phyloP scores from a whole-genome alignment of 805 yeast species.

The Sungouiella blattae region DNA sequence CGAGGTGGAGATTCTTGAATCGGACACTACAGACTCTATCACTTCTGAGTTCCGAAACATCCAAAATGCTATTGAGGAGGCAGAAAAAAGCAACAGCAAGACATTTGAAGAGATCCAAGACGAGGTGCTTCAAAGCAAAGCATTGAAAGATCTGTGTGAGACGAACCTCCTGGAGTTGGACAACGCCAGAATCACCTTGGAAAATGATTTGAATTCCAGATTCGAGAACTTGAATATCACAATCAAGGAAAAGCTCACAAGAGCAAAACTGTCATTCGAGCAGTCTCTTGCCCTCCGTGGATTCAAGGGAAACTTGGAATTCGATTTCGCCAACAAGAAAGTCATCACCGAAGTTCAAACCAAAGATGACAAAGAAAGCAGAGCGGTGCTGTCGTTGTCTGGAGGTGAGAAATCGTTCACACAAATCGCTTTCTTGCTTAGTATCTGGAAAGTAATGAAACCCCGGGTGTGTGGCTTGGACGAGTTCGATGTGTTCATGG shows the following conservation, averaged over 20 bases:
- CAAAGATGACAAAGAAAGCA: slow-evolving; percentile 50
- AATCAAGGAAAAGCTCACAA: slow-evolving; percentile 24
- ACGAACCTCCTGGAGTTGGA: slow-evolving; percentile 34
- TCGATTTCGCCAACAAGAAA: slow-evolving; percentile 52
- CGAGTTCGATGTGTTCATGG: slow-evolving; percentile 98
- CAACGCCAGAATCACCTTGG: slow-evolving; percentile 22
- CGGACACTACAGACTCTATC: slow-evolving; percentile 46
- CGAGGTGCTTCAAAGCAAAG: slow-evolving; percentile 43
- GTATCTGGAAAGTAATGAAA: slow-evolving; percentile 93
- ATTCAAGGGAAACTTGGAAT: slow-evolving; percentile 66
- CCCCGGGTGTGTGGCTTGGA: slow-evolving; percentile 86
- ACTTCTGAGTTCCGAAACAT: slow-evolving; percentile 46
- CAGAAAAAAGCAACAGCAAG: slow-evolving; percentile 53
- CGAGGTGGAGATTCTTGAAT: slow-evolving; percentile 37
- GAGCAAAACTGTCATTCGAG: slow-evolving; percentile 46
- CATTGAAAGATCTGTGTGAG: slow-evolving; percentile 41
- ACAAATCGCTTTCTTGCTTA: slow-evolving; percentile 79
- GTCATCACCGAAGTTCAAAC: slow-evolving; percentile 61
- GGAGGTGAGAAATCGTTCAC: slow-evolving; percentile 97
- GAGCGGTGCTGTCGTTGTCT: slow-evolving; percentile 79
- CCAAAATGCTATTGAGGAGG: slow-evolving; percentile 44
- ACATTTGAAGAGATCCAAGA: slow-evolving; percentile 53
- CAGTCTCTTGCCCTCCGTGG: slow-evolving; percentile 62
- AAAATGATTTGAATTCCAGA: slow-evolving; percentile 29
- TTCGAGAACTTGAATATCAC: slow-evolving; percentile 32